These are phyloP conservation scores for Schwanniomyces occidentalis DNA, from an alignment of 805 yeast species.

Conservation along the genomic window DNA sequence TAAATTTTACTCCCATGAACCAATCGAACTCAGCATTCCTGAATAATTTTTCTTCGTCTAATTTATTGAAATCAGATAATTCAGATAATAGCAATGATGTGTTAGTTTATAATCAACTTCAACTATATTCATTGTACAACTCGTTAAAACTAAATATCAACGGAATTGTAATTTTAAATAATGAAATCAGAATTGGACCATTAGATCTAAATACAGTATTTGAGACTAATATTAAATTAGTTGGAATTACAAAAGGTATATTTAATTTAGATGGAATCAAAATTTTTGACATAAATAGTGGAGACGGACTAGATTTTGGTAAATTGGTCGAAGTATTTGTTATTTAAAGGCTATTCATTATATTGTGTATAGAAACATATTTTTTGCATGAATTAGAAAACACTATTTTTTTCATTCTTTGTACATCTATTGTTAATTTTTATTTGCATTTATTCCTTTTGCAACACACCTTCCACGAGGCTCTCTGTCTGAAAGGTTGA, in stretches of 20 bases:
- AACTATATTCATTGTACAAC: slow-evolving; percentile 33
- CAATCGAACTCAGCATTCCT: too few relatives aligned
- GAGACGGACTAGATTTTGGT: slow-evolving; percentile 73
- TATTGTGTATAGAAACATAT: too few relatives aligned
- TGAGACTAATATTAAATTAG: slow-evolving; percentile 60
- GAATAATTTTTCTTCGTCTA: slow-evolving; percentile 17
- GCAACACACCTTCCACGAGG: too few relatives aligned
- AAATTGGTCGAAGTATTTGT: slow-evolving; percentile 69
- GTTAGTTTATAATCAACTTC: slow-evolving; percentile 21
- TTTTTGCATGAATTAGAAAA: too few relatives aligned
- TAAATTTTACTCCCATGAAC: slow-evolving; percentile 4
- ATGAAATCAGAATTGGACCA: slow-evolving; percentile 64
- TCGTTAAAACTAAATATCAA: slow-evolving; percentile 40
- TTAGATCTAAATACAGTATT: slow-evolving; percentile 61
- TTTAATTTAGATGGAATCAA: slow-evolving; percentile 65
- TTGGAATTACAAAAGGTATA: slow-evolving; percentile 66
- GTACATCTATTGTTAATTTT: too few relatives aligned
- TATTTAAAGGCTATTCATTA: slow-evolving; percentile 12
- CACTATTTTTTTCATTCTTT: too few relatives aligned
- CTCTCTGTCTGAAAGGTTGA: too few relatives aligned
- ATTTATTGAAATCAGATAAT: slow-evolving; percentile 12
- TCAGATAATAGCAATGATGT: slow-evolving; percentile 11
- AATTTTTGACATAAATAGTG: slow-evolving; percentile 60
- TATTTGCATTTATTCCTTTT: neutral
- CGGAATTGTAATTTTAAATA: slow-evolving; percentile 64